Evolutionary conservation across 1,284 basidiomycete species (phyloP).

Genomic region (Tilletiaria anomala): DNA sequence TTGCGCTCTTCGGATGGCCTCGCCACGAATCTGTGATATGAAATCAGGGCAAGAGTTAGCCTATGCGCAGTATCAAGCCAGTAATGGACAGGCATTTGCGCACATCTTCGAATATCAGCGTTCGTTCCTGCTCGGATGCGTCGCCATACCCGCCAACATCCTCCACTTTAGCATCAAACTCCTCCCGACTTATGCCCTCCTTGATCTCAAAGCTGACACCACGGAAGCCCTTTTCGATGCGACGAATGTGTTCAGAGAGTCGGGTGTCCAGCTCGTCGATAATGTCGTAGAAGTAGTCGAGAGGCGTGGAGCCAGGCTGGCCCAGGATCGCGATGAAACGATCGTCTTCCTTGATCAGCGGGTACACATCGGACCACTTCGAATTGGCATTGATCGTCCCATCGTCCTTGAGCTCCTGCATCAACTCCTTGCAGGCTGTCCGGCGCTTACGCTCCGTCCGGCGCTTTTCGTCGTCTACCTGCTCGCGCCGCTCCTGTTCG

Average conservation of each 20-base stretch:
- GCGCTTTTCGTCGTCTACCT: constrained; percentile 4
- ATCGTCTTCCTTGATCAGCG: constrained; percentile 57
- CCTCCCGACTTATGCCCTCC: not conserved
- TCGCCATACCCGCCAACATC: not conserved
- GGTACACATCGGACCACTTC: constrained; percentile 82
- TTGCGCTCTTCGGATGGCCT: no score
- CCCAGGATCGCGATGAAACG: constrained; percentile 77
- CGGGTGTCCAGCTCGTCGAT: not conserved
- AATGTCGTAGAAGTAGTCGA: not conserved
- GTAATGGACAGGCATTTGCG: not conserved
- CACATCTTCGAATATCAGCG: not conserved
- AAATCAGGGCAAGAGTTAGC: no score
- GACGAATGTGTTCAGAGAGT: not conserved
- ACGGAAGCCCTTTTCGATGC: not conserved
- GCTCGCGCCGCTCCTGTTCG: constrained; percentile 6
- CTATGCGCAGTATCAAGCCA: no score
- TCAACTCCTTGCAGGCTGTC: constrained; percentile 47
- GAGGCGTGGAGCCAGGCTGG: constrained; percentile 59
- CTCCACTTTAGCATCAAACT: not conserved
- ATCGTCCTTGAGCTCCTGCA: constrained; percentile 53
- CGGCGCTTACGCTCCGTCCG: constrained; percentile 20
- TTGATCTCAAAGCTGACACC: not conserved
- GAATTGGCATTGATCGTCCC: constrained; percentile 63
- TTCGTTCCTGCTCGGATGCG: not conserved
- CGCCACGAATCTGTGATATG: no score